Evolutionary conservation across 2,329 filamentous ascomycete species (phyloP), one percentile per base, ranked within the genome.

Genomic region (Tothia fuscella): DNA sequence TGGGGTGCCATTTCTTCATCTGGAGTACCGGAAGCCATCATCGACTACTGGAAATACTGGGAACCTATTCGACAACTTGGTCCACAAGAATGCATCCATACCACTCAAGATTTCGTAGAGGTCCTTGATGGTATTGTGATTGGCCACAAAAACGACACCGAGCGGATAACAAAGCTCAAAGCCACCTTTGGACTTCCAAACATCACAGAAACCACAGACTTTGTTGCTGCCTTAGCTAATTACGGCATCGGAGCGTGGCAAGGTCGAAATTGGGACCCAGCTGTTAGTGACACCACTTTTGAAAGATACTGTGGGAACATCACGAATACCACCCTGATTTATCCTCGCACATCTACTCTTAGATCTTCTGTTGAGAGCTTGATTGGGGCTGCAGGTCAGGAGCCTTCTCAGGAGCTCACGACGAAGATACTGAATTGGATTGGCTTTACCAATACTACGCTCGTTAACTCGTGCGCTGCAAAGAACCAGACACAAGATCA

Each of bases 1-100:
- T 89, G 74, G 71, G 86, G 75, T 40, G 74, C 80, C 4, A 89
- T 93, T 38, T 80, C 82, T 0, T 87, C 82, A 0, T 89, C 82
- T 0, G 86, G 82, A 1, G 83, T 91, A 1, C 83, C 82, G 0
- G 73, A 75, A 45, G 83, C 83, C 3, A 81, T 91, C 42, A 77
- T 76, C 49, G 82, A 91, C 50, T 89, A 79, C 59, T 89, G 82
- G 51, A 59, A 71, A 48, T 79, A 78, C 52, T 78, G 67, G 50
- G 72, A 76, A 52, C 70, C 76, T 0, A 66, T 77, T 42, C 65
- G 72, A 10, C 55, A 69, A 14, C 72, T 70, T 44, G 76, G 62
- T 2, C 73, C 76, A 9, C 62, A 68, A 0, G 70, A 74, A 24
- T 91, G 85, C 53, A 70, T 87, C 26, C 60, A 65, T 1, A 70